Base-by-base conservation (phyloP, 2,329 filamentous ascomycete genomes). In the Emergomyces orientalis region DNA sequence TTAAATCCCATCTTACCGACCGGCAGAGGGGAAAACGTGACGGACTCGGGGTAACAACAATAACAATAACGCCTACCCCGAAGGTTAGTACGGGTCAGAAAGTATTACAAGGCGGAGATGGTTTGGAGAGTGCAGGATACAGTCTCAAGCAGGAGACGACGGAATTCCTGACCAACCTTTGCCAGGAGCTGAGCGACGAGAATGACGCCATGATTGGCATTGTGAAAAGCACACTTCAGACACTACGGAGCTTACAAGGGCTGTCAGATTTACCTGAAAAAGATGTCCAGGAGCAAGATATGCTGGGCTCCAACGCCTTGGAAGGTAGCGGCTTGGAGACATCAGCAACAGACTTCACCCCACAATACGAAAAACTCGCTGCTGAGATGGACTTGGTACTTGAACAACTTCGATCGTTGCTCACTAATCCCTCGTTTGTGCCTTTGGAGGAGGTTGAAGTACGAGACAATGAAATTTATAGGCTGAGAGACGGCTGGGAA, bases 361-460 rank as follows among this genome's bases (percentile, higher is more conserved):
- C 81, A 1, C 83, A 82, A 19, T 86, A 90, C 68, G 88, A 92
- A 54, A 82, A 80, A 6, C 76, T 97, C 65, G 85, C 88, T 0
- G 72, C 77, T 9, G 89, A 95, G 66, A 85, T 97, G 76, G 87
- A 92, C 61, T 80, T 80, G 7, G 86, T 96, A 11, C 81, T 97
- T 64, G 86, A 89, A 41, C 91, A 96, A 71, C 83, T 99, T 66
- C 85, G 89, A 67, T 88, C 84, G 2, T 84, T 99, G 45, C 81
- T 99, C 54, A 97, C 91, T 9, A 97, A 97, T 71, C 94, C 94
- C 1, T 96, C 92, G 2, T 99, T 97, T 73, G 94, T 97, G 17
- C 90, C 93, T 0, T 85, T 97, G 27, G 94, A 97, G 70, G 94
- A 97, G 74, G 91, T 99, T 1, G 88, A 95, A 71, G 78, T 91